Evolutionary conservation across 345 rosid genomes (phyloP).

Genomic region (Mercurialis annua): DNA sequence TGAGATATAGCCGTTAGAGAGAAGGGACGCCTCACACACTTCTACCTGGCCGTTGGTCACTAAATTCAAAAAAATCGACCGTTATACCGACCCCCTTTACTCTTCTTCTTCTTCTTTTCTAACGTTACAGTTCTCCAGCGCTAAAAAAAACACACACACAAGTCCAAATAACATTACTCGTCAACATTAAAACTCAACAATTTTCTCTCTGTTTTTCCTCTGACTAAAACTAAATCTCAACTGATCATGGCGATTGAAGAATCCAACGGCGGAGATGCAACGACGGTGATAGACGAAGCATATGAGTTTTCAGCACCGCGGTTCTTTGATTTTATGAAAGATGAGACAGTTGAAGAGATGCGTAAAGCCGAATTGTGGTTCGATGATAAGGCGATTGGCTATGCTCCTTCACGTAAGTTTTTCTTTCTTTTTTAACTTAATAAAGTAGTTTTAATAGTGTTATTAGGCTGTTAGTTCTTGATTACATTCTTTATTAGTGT

Average conservation of each 20-base stretch:
- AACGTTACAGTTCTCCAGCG: constrained; percentile 28
- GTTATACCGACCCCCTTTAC: constrained; percentile 40
- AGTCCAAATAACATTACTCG: background rate
- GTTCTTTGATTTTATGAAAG: constrained; percentile 75
- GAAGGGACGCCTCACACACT: constrained; percentile 9
- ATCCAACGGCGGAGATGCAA: constrained; percentile 5
- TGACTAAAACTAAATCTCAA: background rate
- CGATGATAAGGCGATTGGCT: constrained; percentile 52
- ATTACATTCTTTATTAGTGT: background rate
- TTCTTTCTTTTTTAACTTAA: background rate
- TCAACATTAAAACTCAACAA: no score
- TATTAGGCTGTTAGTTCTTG: no score
- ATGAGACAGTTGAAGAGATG: constrained; percentile 63
- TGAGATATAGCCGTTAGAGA: constrained; percentile 51
- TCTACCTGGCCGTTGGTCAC: constrained; percentile 21
- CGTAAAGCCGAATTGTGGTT: constrained; percentile 89
- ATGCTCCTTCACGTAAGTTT: constrained; percentile 91
- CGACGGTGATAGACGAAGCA: constrained; percentile 44
- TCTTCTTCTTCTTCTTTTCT: background rate
- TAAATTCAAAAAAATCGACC: constrained; percentile 54
- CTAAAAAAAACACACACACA: constrained; percentile 1
- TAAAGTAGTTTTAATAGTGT: no score
- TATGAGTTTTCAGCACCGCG: constrained; percentile 91
- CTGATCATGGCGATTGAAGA: constrained; percentile 32
- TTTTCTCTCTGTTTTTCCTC: constrained; percentile 7